phyloP scores from a whole-genome alignment of 441 rosid genomes.

The Kokia cookei region DNA sequence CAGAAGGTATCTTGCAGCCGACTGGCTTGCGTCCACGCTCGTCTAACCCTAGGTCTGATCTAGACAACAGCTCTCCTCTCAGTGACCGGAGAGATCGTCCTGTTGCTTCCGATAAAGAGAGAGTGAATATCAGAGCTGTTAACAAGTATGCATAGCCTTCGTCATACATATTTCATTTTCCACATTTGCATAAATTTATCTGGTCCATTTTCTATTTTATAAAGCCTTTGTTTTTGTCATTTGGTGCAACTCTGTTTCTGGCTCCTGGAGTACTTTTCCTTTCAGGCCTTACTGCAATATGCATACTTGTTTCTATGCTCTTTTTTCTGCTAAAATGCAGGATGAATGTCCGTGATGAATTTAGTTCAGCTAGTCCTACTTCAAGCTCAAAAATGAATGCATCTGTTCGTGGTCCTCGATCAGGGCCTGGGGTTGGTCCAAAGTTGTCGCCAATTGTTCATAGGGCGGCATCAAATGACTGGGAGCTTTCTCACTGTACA shows the following conservation, averaged over 20 bases:
- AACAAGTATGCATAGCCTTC: conserved; percentile 61
- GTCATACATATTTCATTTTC: conserved; percentile 4
- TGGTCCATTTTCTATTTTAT: not conserved
- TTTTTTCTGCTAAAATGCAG: conserved; percentile 36
- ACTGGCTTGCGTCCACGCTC: conserved; percentile 58
- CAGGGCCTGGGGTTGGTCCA: conserved; percentile 61
- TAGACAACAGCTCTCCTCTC: conserved; percentile 49
- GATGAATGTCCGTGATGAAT: conserved; percentile 69
- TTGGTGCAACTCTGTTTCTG: not conserved
- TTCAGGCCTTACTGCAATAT: not conserved
- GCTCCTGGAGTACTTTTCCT: conserved; percentile 2
- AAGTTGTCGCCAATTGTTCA: conserved; percentile 75
- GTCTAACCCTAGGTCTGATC: conserved; percentile 58
- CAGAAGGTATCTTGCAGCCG: conserved; percentile 56
- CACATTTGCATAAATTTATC: not conserved
- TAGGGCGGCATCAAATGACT: conserved; percentile 67
- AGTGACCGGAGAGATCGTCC: conserved; percentile 81
- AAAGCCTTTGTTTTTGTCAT: not conserved
- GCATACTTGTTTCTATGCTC: conserved; percentile 1
- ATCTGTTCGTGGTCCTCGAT: conserved; percentile 75
- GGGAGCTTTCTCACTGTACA: conserved; percentile 84
- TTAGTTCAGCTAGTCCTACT: conserved; percentile 79
- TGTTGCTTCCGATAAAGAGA: conserved; percentile 75
- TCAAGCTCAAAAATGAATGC: conserved; percentile 63
- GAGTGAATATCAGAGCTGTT: conserved; percentile 63